Evolutionary conservation across 2,329 filamentous ascomycete species (phyloP), one percentile per base, ranked within the genome.

Genomic region (Mariannaea elegans): DNA sequence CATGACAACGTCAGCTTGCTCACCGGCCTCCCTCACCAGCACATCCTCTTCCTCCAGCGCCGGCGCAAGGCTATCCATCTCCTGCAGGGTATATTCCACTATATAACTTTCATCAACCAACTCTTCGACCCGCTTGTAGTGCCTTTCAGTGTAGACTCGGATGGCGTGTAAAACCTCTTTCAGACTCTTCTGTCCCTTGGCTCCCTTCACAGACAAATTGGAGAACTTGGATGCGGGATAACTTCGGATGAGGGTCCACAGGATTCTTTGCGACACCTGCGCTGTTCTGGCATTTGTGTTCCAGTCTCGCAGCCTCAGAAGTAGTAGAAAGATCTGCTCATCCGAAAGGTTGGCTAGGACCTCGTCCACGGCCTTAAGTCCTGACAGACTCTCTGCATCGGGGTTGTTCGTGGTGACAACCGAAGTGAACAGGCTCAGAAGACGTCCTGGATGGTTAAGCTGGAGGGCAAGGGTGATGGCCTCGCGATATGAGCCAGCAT

Each of bases 261-360:
- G 79, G 13, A 99, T 89, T 31, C 90, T 87, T 77, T 99, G 95
- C 1, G 95, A 91, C 1, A 98, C 88, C 5, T 89, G 85, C 1
- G 93, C 90, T 3, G 93, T 97, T 62, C 92, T 86, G 0, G 93
- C 93, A 69, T 98, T 98, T 4, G 95, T 97, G 74, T 99, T 99
- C 95, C 95, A 99, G 78, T 99, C 95, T 44, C 96, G 86, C 42
- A 97, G 78, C 59, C 95, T 84, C 34, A 94, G 81, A 1, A 99
- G 84, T 13, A 99, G 84, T 7, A 87, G 82, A 77, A 92, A 96
- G 13, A 99, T 85, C 74, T 98, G 94, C 67, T 94, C 90, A 67
- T 95, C 90, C 4, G 90, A 90, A 6, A 99, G 82, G 12, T 81
- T 86, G n/a, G 83, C 86, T 1, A 99, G 81, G 0, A 97, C 94